Conservation (phyloP, 164 flowering plant species). For the Magnolia changhungtana region DNA sequence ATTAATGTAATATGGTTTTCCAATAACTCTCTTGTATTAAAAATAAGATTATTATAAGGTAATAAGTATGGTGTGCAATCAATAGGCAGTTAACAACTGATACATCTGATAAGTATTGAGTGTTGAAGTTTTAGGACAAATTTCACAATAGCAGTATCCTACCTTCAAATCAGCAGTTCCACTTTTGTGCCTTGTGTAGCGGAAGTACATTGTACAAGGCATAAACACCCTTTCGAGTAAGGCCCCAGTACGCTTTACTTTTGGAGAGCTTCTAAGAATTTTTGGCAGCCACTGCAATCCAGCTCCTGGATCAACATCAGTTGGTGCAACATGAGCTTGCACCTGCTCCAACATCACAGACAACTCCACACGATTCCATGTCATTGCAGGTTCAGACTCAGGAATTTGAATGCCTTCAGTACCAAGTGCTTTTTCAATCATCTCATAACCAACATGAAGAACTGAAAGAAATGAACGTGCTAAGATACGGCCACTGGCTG, state of each 20-base stretch:
- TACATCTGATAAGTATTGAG: not conserved
- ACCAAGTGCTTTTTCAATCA: slow-evolving; percentile 93
- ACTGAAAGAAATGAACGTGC: slow-evolving; percentile 97
- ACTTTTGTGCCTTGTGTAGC: slow-evolving; percentile 97
- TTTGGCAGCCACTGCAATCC: slow-evolving; percentile 99
- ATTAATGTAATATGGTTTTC: not conserved
- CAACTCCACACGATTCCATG: slow-evolving; percentile 91
- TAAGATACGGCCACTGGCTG: slow-evolving; percentile 94
- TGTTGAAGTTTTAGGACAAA: not conserved
- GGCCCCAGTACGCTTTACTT: slow-evolving; percentile 98
- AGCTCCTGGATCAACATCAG: slow-evolving; percentile 99
- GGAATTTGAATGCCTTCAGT: slow-evolving; percentile 55
- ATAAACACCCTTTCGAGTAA: slow-evolving; percentile 94
- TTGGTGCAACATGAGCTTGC: slow-evolving; percentile 99
- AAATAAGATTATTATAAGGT: not conserved
- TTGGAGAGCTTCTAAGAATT: slow-evolving; percentile 83
- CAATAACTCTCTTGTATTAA: not conserved
- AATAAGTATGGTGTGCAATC: not conserved
- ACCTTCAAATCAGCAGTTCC: slow-evolving; percentile 97
- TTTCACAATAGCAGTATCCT: not conserved
- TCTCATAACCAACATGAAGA: slow-evolving; percentile 82
- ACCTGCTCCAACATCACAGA: slow-evolving; percentile 98
- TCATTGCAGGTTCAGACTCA: slow-evolving; percentile 84
- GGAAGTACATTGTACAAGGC: slow-evolving; percentile 99
- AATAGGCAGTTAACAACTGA: slow-evolving; percentile 7